Evolutionary conservation across 225 moss, liverwort and hornwort species (phyloP), one percentile per base, ranked within the genome.

Genomic region (Rhytidiadelphus loreus): DNA sequence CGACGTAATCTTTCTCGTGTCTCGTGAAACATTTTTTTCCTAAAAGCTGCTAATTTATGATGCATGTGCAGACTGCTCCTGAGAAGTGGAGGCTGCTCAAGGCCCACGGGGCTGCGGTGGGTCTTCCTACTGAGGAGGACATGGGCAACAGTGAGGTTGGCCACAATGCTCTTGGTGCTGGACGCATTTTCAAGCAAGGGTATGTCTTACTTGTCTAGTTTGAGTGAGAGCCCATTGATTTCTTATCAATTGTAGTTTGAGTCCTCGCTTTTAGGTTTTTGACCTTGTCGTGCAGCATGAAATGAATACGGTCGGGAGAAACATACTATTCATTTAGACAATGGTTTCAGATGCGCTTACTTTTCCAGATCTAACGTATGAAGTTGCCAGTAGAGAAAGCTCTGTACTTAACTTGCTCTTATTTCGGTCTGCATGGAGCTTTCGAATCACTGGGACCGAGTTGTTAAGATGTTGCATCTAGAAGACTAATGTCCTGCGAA

Each of bases 121-220:
- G 94, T 43, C 93, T 94, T 59, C 94, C 94, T 52, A 92, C 94
- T 63, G 94, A 94, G 83, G 94, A 94, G 78, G 94, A 94, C 66
- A 94, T 94, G 94, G 94, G 94, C 83, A 94, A 94, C 75, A 94
- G 94, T 71, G 94, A 94, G 91, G 94, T 94, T 87, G 94, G 94
- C 81, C 94, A 94, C 87, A 94, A 94, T 85, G 94, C 94, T 53
- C 91, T 94, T 80, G 94, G 94, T 87, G 94, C 94, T 80, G 94
- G 94, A 29, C 91, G 94, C 80, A 94, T 94, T 80, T 94, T 94
- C 83, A 83, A 93, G 89, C 94, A 94, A 93, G 94, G 94, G 94
- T 94, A 88, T 84, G 92, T 90, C 13, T 53, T 25, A 44, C 50
- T 81, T 28, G 68, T 84, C 80, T 39, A 88, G 53, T 52, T 80